Percentiles rank a stretch among this genome's conserved stretches.
Evolutionary conservation across 768 basidiomycete species (phyloP).

Genomic region (Ephemerocybe angulata): DNA sequence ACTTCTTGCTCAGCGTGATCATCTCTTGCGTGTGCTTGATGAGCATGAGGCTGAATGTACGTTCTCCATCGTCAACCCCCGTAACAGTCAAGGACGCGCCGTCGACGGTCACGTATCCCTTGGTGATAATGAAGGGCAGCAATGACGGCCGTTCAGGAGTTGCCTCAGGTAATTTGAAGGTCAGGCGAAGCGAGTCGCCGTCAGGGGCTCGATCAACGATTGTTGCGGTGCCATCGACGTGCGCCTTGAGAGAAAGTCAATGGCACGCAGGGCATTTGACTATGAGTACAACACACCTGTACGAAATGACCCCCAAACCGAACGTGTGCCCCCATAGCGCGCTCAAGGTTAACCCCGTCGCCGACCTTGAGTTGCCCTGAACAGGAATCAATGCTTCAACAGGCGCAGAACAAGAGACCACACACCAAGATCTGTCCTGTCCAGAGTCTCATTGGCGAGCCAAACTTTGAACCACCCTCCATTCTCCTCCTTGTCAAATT

Average conservation of each 20-base stretch:
- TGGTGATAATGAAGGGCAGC: slow-evolving; percentile 81
- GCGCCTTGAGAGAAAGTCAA: slow-evolving; percentile 53
- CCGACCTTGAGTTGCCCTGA: slow-evolving; percentile 76
- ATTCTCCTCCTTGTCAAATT: slow-evolving; percentile 58
- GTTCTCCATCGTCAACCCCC: slow-evolving; percentile 56
- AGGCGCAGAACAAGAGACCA: neutral
- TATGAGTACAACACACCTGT: slow-evolving; percentile 53
- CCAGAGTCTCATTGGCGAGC: slow-evolving; percentile 92
- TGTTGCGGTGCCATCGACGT: slow-evolving; percentile 87
- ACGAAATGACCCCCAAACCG: slow-evolving; percentile 98
- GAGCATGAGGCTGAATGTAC: slow-evolving; percentile 87
- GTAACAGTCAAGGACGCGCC: slow-evolving; percentile 93
- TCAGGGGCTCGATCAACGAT: slow-evolving; percentile 64
- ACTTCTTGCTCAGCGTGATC: slow-evolving; percentile 76
- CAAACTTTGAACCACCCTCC: slow-evolving; percentile 91
- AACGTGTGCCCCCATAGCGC: slow-evolving; percentile 89
- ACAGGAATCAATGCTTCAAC: neutral
- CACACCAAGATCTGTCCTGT: slow-evolving; percentile 84
- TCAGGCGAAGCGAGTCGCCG: slow-evolving; percentile 84
- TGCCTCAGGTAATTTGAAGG: slow-evolving; percentile 69
- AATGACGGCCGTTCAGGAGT: slow-evolving; percentile 59
- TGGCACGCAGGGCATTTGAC: neutral
- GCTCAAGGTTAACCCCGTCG: slow-evolving; percentile 85
- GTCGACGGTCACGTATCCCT: slow-evolving; percentile 93
- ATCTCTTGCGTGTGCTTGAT: slow-evolving; percentile 91